Percentiles rank a stretch among this genome's conserved stretches.
These are phyloP conservation scores for Corymbia calophylla DNA, from an alignment of 441 rosid species.

Conservation along the genomic window DNA sequence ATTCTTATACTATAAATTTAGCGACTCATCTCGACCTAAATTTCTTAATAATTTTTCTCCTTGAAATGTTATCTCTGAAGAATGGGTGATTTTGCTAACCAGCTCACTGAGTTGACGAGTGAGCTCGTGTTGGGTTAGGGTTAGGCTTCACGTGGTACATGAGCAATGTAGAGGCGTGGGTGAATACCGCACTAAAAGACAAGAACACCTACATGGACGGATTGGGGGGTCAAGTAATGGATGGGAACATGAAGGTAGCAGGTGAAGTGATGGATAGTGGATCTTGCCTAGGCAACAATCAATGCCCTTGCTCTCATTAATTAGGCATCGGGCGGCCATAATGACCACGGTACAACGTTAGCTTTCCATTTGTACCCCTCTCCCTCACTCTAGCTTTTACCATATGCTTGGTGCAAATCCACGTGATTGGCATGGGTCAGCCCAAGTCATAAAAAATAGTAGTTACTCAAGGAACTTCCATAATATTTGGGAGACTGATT, in stretches of 20 bases:
- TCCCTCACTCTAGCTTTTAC: neutral
- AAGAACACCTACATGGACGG: neutral
- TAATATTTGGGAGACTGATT: neutral
- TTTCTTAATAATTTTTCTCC: neutral
- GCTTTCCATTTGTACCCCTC: neutral
- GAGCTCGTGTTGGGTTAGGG: neutral
- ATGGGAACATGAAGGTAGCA: neutral
- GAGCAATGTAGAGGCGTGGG: neutral
- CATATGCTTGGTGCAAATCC: neutral
- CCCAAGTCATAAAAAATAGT: neutral
- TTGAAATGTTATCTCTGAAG: neutral
- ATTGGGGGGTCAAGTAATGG: neutral
- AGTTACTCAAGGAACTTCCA: neutral
- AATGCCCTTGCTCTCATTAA: neutral
- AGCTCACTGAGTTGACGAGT: fast-evolving
- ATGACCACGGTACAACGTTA: neutral
- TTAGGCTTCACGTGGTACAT: fast-evolving
- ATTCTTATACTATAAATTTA: neutral
- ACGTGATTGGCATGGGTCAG: neutral
- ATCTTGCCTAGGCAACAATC: neutral
- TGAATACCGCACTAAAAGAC: fast-evolving
- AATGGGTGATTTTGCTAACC: neutral
- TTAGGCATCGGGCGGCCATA: neutral
- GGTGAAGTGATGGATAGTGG: neutral
- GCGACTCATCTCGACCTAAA: fast-evolving